phyloP scores from a whole-genome alignment of 495 filamentous ascomycete genomes.

The Annulohypoxylon bovei region DNA sequence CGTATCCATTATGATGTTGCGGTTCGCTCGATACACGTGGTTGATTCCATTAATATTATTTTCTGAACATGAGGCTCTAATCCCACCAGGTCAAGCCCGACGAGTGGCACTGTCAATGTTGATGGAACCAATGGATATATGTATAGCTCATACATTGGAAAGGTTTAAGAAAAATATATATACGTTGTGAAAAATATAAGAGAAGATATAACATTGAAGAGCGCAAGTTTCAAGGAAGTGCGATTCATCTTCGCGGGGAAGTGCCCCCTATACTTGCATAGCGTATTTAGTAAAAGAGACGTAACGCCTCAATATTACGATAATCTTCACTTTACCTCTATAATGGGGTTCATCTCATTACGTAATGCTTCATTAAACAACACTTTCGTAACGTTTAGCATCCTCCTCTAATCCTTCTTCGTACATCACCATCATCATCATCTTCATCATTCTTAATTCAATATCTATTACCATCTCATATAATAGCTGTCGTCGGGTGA shows the following conservation, averaged over 20 bases:
- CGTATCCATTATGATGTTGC: neutral
- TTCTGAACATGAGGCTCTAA: neutral
- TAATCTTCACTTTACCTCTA: neutral
- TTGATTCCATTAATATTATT: neutral
- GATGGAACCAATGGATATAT: neutral
- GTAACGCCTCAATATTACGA: neutral
- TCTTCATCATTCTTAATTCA: too few relatives aligned
- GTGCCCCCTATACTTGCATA: neutral
- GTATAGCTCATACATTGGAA: neutral
- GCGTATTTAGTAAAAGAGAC: neutral
- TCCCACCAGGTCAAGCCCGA: neutral
- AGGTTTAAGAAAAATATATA: neutral
- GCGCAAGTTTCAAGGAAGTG: too few relatives aligned
- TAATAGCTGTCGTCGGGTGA: constrained; percentile 40
- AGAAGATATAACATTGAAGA: too few relatives aligned
- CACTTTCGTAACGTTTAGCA: too few relatives aligned
- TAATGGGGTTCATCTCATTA: neutral
- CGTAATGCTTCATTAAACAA: neutral
- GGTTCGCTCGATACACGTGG: neutral
- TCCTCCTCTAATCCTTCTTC: too few relatives aligned
- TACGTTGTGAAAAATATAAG: too few relatives aligned
- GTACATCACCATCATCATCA: too few relatives aligned
- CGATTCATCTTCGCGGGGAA: neutral
- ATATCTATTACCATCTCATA: too few relatives aligned
- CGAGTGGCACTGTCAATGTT: neutral